Evolutionary conservation across 768 basidiomycete species (phyloP).

Genomic region (Kwoniella sp.): DNA sequence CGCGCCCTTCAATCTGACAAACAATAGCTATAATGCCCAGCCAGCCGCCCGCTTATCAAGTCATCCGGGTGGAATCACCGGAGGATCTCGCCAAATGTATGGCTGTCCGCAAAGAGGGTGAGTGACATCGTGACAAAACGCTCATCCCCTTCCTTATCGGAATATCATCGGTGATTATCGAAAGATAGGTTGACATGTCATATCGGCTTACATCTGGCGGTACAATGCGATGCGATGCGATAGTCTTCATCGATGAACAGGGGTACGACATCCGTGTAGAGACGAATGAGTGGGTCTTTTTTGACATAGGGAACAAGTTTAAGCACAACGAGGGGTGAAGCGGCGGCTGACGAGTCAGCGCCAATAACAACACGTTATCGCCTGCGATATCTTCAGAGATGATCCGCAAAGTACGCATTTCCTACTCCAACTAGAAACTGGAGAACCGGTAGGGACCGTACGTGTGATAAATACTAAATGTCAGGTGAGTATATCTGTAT

Average conservation of each 20-base stretch:
- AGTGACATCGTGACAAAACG: too few species aligned
- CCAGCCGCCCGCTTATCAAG: background rate
- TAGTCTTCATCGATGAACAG: conserved; percentile 4
- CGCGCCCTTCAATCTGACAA: too few species aligned
- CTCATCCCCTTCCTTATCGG: too few species aligned
- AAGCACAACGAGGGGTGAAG: background rate
- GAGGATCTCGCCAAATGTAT: conserved; percentile 18
- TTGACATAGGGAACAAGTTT: background rate
- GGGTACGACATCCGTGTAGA: conserved; percentile 27
- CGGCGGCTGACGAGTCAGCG: background rate
- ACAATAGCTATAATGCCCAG: background rate
- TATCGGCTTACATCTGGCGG: too few species aligned
- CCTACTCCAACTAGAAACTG: conserved; percentile 4
- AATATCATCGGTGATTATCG: too few species aligned
- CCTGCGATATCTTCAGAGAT: too few species aligned
- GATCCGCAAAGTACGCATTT: conserved; percentile 34
- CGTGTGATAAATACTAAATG: conserved; percentile 18
- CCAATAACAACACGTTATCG: too few species aligned
- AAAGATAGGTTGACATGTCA: too few species aligned
- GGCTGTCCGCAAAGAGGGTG: conserved; percentile 18
- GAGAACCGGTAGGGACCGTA: conserved; percentile 18
- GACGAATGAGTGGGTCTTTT: conserved; percentile 24
- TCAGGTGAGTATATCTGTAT: conserved; percentile 18
- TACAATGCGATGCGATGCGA: background rate
- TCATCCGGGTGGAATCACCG: background rate